Evolutionary conservation across 2,329 filamentous ascomycete genomes (phyloP).

Genomic region (Didymella lethalis): DNA sequence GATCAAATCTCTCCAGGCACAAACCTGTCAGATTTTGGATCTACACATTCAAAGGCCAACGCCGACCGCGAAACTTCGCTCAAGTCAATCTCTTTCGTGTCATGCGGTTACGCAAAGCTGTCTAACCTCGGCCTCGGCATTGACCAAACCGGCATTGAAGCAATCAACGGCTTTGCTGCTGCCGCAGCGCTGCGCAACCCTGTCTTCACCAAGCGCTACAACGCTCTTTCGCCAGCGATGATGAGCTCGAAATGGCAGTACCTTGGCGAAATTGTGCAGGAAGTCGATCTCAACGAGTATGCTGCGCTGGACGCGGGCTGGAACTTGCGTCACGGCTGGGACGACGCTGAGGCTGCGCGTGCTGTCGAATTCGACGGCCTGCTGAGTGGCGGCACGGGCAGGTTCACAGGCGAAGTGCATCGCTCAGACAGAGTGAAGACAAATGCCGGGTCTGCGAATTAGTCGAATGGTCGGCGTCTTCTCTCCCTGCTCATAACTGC

Average conservation of each 20-base stretch:
- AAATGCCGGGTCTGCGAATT: constrained; percentile 24
- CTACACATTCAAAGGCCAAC: constrained; percentile 45
- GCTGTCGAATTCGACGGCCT: constrained; percentile 54
- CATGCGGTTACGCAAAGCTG: constrained; percentile 67
- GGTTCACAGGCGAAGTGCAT: constrained; percentile 48
- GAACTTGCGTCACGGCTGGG: constrained; percentile 44
- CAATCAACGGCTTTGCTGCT: constrained; percentile 16
- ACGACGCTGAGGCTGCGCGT: constrained; percentile 41
- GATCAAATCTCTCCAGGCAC: constrained; percentile 60
- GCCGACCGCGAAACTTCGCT: constrained; percentile 46
- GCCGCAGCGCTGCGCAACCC: constrained; percentile 21
- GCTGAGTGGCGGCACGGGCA: constrained; percentile 52
- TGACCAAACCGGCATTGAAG: constrained; percentile 48
- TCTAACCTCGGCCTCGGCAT: constrained; percentile 29
- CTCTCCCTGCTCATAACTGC: not conserved
- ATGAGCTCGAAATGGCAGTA: constrained; percentile 47
- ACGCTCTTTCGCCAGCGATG: constrained; percentile 48
- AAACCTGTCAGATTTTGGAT: constrained; percentile 54
- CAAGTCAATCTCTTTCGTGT: constrained; percentile 61
- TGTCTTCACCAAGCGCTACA: constrained; percentile 42
- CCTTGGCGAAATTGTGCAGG: constrained; percentile 53
- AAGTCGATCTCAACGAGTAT: constrained; percentile 45
- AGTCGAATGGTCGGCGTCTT: constrained; percentile 13
- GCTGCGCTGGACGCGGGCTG: constrained; percentile 45
- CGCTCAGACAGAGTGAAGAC: constrained; percentile 30